phyloP scores from a whole-genome alignment of 1,284 basidiomycete species.

The Fistulinella staudtii region DNA sequence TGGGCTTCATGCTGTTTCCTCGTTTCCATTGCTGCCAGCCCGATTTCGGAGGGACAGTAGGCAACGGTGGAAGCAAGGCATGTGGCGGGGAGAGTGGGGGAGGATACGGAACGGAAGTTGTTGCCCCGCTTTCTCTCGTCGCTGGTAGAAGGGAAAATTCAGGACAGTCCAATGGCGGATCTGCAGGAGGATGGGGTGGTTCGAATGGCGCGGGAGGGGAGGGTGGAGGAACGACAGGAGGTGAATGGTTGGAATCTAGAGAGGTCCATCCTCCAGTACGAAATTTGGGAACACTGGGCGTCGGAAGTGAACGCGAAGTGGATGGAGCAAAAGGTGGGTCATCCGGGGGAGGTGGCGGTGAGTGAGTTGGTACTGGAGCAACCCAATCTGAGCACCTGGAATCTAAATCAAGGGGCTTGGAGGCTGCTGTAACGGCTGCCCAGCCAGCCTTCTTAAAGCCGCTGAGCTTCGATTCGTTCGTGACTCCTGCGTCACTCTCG shows the following conservation, averaged over 20 bases:
- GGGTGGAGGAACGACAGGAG: constrained; percentile 21
- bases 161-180: too few relatives aligned
- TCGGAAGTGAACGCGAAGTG: constrained; percentile 12
- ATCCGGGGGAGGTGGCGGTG: constrained; percentile 19
- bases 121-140: neutral
- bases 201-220: constrained; percentile 17
- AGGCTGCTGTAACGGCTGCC: constrained; percentile 41
- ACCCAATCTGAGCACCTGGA: constrained; percentile 14
- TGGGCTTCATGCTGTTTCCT: constrained; percentile 12
- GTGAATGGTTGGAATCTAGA: constrained; percentile 42
- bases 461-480: constrained; percentile 35
- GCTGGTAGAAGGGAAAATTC: neutral
- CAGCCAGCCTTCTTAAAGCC: constrained; percentile 59
- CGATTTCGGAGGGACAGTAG: constrained; percentile 21
- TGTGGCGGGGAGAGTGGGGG: constrained; percentile 3
- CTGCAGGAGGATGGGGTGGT: constrained; percentile 26
- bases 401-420: constrained; percentile 13
- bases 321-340: constrained; percentile 10
- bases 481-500: constrained; percentile 17
- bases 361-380: constrained; percentile 17
- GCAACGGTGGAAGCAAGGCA: constrained; percentile 12
- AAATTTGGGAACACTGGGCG: constrained; percentile 40
- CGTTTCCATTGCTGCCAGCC: constrained; percentile 35
- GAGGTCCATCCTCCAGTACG: constrained; percentile 58
- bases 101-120: neutral